A percentile compares a stretch with the other conserved stretches of the same genome.
Evolutionary conservation across 345 rosid species (phyloP).

Genomic region (Eucalyptus erythrocorys): DNA sequence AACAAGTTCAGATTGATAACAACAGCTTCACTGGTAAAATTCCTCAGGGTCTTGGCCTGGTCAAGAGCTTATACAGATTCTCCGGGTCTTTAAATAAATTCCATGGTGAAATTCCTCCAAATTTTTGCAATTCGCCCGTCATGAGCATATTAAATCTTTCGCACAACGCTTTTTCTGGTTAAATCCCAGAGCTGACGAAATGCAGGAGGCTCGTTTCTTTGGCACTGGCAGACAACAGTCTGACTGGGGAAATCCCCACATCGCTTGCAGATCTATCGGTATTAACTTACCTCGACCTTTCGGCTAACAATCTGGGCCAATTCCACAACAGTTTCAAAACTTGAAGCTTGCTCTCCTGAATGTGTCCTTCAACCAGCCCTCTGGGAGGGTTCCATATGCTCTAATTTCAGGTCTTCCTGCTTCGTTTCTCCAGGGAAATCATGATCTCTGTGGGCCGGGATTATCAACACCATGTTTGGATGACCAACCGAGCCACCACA

Average conservation of each 20-base stretch:
- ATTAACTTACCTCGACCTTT: slow-evolving; percentile 84
- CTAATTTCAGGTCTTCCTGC: slow-evolving; percentile 87
- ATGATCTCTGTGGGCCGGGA: slow-evolving; percentile 77
- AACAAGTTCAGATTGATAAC: slow-evolving; percentile 89
- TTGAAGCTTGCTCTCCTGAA: slow-evolving; percentile 92
- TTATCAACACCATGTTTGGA: slow-evolving; percentile 52
- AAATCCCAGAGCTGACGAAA: slow-evolving; percentile 64
- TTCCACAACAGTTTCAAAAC: slow-evolving; percentile 67
- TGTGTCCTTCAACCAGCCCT: slow-evolving; percentile 63
- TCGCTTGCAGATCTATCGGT: slow-evolving; percentile 78
- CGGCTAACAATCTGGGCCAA: slow-evolving; percentile 70
- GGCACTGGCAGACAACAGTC: slow-evolving; percentile 63
- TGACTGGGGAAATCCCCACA: slow-evolving; percentile 50
- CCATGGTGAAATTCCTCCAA: slow-evolving; percentile 57
- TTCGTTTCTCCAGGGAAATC: slow-evolving; percentile 82
- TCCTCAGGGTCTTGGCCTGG: slow-evolving; percentile 62
- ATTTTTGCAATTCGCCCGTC: slow-evolving; percentile 80
- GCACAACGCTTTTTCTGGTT: slow-evolving; percentile 59
- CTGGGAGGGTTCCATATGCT: slow-evolving; percentile 62
- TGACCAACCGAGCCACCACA: slow-evolving; percentile 17
- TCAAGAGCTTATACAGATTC: slow-evolving; percentile 79
- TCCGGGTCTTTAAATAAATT: slow-evolving; percentile 68
- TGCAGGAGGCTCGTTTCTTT: slow-evolving; percentile 85
- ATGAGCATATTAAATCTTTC: slow-evolving; percentile 86
- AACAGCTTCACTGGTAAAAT: slow-evolving; percentile 60